phyloP scores from a whole-genome alignment of 1,284 basidiomycete genomes.

The Cutaneotrichosporon cutaneum region DNA sequence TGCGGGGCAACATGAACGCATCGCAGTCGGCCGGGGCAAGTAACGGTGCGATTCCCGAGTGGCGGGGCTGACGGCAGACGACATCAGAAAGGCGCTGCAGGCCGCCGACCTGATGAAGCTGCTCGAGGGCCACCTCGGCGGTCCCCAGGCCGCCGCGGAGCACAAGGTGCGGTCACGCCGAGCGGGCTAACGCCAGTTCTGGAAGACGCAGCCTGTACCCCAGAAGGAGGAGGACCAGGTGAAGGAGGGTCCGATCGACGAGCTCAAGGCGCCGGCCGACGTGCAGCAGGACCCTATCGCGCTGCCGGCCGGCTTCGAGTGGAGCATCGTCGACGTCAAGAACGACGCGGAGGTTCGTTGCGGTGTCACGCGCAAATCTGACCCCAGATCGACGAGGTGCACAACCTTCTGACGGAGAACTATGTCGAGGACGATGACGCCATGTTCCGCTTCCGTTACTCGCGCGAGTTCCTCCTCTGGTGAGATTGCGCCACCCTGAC shows the following conservation, averaged over 20 bases:
- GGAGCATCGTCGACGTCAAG: conserved; percentile 79
- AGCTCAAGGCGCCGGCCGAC: conserved; percentile 70
- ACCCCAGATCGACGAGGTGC: conserved; percentile 79
- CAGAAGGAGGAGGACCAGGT: conserved; percentile 60
- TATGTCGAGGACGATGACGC: conserved; percentile 98
- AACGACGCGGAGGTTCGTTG: conserved; percentile 66
- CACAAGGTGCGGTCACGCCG: conserved; percentile 66
- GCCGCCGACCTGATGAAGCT: conserved; percentile 54
- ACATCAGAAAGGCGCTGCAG: conserved; percentile 50
- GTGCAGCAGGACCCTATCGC: conserved; percentile 84
- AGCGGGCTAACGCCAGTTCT: conserved; percentile 64
- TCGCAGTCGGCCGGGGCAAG: conserved; percentile 8
- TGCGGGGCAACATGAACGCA: conserved; percentile 19
- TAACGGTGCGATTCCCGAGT: conserved; percentile 2
- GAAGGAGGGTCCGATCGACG: conserved; percentile 86
- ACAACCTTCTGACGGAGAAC: conserved; percentile 85
- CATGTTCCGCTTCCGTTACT: conserved; percentile 94
- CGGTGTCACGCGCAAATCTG: neutral
- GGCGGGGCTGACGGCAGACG: conserved; percentile 28
- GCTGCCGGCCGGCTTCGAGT: conserved; percentile 90
- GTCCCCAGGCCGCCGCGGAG: conserved; percentile 74
- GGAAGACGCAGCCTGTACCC: conserved; percentile 92
- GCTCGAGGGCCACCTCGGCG: conserved; percentile 53
- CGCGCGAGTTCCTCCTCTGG: conserved; percentile 92
- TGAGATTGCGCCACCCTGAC: conserved; percentile 45